Evolutionary conservation across 768 basidiomycete species (phyloP).

Genomic region (Pleurotus tuoliensis): DNA sequence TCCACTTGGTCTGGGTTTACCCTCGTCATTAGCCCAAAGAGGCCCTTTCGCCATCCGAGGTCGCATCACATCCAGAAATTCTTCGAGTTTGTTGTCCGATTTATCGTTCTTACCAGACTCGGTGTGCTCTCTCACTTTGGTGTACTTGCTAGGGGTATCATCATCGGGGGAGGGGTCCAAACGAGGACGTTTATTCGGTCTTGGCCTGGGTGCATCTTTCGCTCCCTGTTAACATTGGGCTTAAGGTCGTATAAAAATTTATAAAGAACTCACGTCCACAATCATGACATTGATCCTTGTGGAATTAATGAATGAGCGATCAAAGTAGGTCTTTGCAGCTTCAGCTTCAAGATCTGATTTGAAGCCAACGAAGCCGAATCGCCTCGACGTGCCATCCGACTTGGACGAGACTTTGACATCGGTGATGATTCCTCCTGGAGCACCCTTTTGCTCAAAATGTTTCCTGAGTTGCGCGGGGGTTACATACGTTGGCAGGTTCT

Average conservation of each 20-base stretch:
- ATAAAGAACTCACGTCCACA: constrained; percentile 59
- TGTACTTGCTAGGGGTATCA: neutral
- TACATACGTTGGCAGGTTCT: constrained; percentile 71
- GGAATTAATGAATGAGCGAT: constrained; percentile 80
- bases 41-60: constrained; percentile 53
- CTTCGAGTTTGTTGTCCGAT: constrained; percentile 45
- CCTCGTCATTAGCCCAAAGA: constrained; percentile 59
- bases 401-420: constrained; percentile 82
- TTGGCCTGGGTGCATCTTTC: constrained; percentile 62
- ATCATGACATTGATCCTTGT: constrained; percentile 70
- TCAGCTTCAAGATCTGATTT: constrained; percentile 74
- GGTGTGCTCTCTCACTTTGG: constrained; percentile 5
- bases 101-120: constrained; percentile 18
- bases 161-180: constrained; percentile 30
- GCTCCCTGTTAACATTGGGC: constrained; percentile 42
- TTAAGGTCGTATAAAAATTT: constrained; percentile 1
- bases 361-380: constrained; percentile 93
- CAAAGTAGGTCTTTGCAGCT: constrained; percentile 78
- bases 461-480: constrained; percentile 60
- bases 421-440: constrained; percentile 70
- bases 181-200: constrained; percentile 69
- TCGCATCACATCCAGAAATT: constrained; percentile 77
- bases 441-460: constrained; percentile 61
- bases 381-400: constrained; percentile 71
- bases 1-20: neutral